Conservation (phyloP, 1,284 basidiomycete genomes). For the Athelia sp. region DNA sequence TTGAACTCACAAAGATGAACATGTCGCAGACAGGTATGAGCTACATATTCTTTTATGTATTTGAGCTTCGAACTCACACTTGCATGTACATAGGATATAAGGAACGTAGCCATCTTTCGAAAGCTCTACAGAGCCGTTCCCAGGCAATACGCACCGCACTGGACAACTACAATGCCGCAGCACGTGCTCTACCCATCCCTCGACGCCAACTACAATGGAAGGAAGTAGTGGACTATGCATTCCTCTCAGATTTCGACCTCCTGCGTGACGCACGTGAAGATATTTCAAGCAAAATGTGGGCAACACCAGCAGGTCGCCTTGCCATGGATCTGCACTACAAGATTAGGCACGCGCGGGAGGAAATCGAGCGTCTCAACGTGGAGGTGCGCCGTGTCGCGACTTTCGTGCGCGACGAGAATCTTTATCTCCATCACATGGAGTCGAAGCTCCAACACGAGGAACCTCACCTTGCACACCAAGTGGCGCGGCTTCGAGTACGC, state of each 20-base stretch:
- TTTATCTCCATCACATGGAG: too few species aligned
- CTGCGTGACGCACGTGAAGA: slow-evolving; percentile 20
- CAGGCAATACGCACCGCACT: slow-evolving; percentile 4
- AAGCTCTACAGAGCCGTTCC: slow-evolving; percentile 4
- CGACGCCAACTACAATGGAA: slow-evolving; percentile 12
- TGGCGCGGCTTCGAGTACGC: too few species aligned
- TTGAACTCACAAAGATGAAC: slow-evolving; percentile 6
- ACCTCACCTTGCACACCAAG: too few species aligned
- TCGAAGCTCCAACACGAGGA: too few species aligned
- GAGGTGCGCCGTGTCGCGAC: slow-evolving; percentile 21
- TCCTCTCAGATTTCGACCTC: slow-evolving; percentile 23
- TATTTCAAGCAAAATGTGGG: slow-evolving; percentile 19
- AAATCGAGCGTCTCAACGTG: slow-evolving; percentile 18
- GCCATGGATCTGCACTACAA: slow-evolving; percentile 15
- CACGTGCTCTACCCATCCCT: slow-evolving; percentile 10
- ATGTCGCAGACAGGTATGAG: slow-evolving; percentile 7
- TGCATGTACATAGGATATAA: slow-evolving; percentile 4
- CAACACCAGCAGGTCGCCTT: slow-evolving; percentile 13
- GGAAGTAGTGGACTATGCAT: slow-evolving; percentile 16
- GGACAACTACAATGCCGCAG: slow-evolving; percentile 9
- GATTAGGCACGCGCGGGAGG: slow-evolving; percentile 19
- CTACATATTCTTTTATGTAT: not conserved
- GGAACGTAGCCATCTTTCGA: slow-evolving; percentile 4
- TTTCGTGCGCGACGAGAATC: slow-evolving; percentile 20
- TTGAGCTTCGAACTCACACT: not conserved